phyloP scores from a whole-genome alignment of 192 early-diverging fungal species.

The Entophlyctis luteolus region DNA sequence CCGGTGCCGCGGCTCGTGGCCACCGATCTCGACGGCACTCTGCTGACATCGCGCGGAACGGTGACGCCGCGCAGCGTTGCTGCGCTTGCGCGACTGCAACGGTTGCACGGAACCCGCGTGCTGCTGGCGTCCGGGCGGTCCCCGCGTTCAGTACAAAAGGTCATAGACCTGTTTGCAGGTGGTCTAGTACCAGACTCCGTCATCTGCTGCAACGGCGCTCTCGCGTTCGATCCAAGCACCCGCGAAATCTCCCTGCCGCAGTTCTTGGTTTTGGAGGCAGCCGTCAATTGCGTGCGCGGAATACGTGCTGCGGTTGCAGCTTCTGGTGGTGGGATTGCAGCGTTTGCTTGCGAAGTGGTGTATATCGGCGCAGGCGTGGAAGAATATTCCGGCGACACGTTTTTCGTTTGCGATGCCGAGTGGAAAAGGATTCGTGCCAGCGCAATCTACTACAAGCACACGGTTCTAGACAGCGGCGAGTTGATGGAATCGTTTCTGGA shows the following conservation, averaged over 20 bases:
- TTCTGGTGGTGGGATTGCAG: neutral
- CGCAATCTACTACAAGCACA: conserved; percentile 7
- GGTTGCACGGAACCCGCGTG: neutral
- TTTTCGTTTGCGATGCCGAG: neutral
- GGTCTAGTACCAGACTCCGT: neutral
- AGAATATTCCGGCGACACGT: neutral
- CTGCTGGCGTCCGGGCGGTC: conserved; percentile 17
- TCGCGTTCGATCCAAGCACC: conserved; percentile 8
- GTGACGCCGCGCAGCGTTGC: neutral
- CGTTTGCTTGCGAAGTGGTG: conserved; percentile 14
- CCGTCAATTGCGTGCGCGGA: neutral
- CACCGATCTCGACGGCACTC: conserved; percentile 14
- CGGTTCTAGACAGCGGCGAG: neutral
- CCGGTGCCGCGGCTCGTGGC: conserved; percentile 3
- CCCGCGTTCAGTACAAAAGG: conserved; percentile 18
- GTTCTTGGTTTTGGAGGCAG: neutral
- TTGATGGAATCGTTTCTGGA: neutral
- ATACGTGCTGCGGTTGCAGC: neutral
- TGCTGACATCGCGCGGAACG: conserved; percentile 7
- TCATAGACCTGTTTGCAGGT: conserved; percentile 11
- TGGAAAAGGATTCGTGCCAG: neutral
- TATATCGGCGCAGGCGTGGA: neutral
- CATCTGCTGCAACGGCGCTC: conserved; percentile 12
- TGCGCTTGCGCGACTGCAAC: neutral
- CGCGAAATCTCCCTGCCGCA: neutral